A percentile compares a stretch with the other conserved stretches of the same genome.
Evolutionary conservation across 108 stramenopile genomes (phyloP).

Genomic region (Cafeteria roenbergensis): DNA sequence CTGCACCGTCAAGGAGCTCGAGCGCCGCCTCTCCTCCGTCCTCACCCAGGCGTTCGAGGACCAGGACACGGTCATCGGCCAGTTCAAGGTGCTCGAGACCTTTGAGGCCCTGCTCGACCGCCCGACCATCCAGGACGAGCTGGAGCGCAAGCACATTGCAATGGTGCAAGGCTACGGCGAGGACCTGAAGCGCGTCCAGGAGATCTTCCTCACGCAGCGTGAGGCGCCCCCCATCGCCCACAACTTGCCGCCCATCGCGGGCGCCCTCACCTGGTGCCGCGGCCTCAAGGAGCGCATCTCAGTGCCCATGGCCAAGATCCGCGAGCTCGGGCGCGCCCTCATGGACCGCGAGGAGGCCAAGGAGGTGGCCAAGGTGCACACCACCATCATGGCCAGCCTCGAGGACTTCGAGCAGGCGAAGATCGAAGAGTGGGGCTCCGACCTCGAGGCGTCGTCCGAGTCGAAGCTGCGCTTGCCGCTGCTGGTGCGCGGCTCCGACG

Average conservation of each 20-base stretch:
- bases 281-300: constrained; percentile 62
- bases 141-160: constrained; percentile 66
- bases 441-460: constrained; percentile 57
- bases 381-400: constrained; percentile 53
- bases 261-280: constrained; percentile 70
- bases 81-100: constrained; percentile 65
- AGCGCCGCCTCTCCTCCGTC: constrained; percentile 64
- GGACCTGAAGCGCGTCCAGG: constrained; percentile 67
- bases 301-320: constrained; percentile 64
- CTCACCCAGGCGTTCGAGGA: constrained; percentile 72
- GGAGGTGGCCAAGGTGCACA: constrained; percentile 58
- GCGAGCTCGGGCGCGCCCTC: constrained; percentile 56
- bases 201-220: constrained; percentile 59
- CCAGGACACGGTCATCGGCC: constrained; percentile 63
- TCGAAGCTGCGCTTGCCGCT: constrained; percentile 63
- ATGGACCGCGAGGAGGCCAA: constrained; percentile 76
- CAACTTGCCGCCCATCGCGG: constrained; percentile 66
- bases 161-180: constrained; percentile 67
- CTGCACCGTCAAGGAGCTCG: constrained; percentile 66
- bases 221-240: constrained; percentile 50
- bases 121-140: constrained; percentile 73
- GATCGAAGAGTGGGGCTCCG: constrained; percentile 59
- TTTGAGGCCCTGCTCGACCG: constrained; percentile 70
- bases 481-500: constrained; percentile 35
- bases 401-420: constrained; percentile 60